Conservation (phyloP, 208 protist species). For the Crithidia thermophila region DNA sequence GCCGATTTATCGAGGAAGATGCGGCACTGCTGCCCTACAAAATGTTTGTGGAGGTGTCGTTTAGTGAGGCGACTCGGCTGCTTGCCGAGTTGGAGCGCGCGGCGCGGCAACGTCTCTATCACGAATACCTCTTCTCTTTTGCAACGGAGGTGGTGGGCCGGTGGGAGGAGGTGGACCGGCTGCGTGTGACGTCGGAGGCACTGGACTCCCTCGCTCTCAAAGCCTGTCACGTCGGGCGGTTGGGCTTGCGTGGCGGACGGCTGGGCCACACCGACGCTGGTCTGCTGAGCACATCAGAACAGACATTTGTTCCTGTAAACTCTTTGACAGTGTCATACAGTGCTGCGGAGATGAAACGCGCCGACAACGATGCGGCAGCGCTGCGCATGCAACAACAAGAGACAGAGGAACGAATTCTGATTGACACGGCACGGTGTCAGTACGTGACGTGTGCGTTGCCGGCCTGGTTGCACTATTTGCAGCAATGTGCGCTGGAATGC, state of each 20-base stretch:
- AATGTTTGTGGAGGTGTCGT: conserved; percentile 32
- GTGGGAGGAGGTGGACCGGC: conserved; percentile 24
- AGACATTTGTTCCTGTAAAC: no score
- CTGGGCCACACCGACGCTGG: conserved; percentile 21
- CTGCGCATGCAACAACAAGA: neutral
- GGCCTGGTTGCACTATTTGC: neutral
- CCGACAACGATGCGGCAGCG: neutral
- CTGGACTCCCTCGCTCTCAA: conserved; percentile 33
- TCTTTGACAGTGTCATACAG: no score
- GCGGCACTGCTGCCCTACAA: conserved; percentile 20
- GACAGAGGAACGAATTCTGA: neutral
- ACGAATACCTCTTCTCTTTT: neutral
- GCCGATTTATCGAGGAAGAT: conserved; percentile 60
- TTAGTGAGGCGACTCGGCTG: neutral
- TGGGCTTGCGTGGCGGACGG: conserved; percentile 21
- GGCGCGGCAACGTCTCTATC: neutral
- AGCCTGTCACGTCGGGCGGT: conserved; percentile 26
- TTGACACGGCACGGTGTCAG: neutral
- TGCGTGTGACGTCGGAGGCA: conserved; percentile 21
- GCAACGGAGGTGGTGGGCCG: neutral
- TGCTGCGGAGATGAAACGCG: neutral
- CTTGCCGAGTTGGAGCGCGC: conserved; percentile 19
- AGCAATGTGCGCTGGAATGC: neutral
- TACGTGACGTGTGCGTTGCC: neutral
- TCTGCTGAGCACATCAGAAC: conserved; percentile 8